These are phyloP conservation scores for Emmonsiellopsis sp. DNA, from an alignment of 2,329 filamentous ascomycete species.

Conservation along the genomic window DNA sequence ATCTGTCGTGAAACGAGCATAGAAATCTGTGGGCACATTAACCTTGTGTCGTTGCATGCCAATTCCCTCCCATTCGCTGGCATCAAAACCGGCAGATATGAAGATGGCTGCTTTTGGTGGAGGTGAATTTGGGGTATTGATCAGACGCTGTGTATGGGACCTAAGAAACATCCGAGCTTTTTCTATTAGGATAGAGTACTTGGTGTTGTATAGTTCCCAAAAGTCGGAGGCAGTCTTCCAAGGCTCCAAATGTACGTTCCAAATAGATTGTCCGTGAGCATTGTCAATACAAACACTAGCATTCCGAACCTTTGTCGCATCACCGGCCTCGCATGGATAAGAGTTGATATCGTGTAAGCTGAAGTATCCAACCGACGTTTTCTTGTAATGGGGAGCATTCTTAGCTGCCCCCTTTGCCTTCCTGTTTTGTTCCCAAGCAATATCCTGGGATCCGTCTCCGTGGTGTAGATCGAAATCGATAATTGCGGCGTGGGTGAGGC, in stretches of 20 bases:
- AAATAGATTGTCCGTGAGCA: slow-evolving; percentile 85
- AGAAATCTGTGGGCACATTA: slow-evolving; percentile 94
- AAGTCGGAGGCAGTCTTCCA: slow-evolving; percentile 81
- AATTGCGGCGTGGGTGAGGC: slow-evolving; percentile 86
- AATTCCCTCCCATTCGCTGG: slow-evolving; percentile 83
- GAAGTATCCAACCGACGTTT: slow-evolving; percentile 86
- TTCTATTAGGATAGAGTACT: slow-evolving; percentile 66
- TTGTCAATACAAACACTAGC: slow-evolving; percentile 92
- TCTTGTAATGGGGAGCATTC: slow-evolving; percentile 67
- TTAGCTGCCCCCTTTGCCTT: slow-evolving; percentile 55
- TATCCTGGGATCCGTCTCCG: slow-evolving; percentile 89
- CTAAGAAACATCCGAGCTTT: slow-evolving; percentile 73
- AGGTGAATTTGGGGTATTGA: slow-evolving; percentile 45
- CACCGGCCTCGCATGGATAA: slow-evolving; percentile 91
- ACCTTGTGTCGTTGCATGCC: slow-evolving; percentile 95
- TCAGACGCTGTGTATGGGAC: slow-evolving; percentile 57
- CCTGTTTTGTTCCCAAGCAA: slow-evolving; percentile 82
- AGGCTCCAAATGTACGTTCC: slow-evolving; percentile 87
- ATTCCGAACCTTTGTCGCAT: slow-evolving; percentile 84
- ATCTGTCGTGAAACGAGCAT: slow-evolving; percentile 80
- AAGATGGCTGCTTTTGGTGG: slow-evolving; percentile 80
- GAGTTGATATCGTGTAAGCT: slow-evolving; percentile 98
- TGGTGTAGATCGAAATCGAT: slow-evolving; percentile 89
- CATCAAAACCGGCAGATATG: slow-evolving; percentile 91
- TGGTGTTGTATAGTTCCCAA: slow-evolving; percentile 75